A percentile compares a stretch with the other conserved stretches of the same genome.
Evolutionary conservation across 305 asterid genomes (phyloP).

Genomic region (Rubia tinctorum): DNA sequence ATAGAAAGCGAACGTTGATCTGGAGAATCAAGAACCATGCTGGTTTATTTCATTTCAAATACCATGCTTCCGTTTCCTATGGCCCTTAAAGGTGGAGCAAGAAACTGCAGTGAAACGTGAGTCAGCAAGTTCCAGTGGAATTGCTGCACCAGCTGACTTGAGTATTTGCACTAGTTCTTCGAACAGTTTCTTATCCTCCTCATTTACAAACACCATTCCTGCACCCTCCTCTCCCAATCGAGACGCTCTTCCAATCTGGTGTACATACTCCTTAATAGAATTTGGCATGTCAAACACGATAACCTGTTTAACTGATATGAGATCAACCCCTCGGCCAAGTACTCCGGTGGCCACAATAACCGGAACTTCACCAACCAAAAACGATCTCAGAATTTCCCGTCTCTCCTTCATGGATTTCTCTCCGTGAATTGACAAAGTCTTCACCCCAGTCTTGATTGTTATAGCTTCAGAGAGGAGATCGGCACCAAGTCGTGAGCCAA

Average conservation of each 20-base stretch:
- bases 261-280: conserved; percentile 85
- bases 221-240: conserved; percentile 84
- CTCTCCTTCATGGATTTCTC: conserved; percentile 95
- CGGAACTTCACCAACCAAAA: conserved; percentile 69
- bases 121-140: conserved; percentile 76
- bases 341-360: conserved; percentile 89
- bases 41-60: neutral
- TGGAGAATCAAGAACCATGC: conserved; percentile 15
- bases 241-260: conserved; percentile 93
- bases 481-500: conserved; percentile 83
- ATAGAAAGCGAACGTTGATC: conserved; percentile 43
- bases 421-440: conserved; percentile 77
- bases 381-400: conserved; percentile 62
- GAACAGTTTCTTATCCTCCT: conserved; percentile 71
- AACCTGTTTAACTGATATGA: conserved; percentile 72
- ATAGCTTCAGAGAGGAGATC: conserved; percentile 87
- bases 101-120: conserved; percentile 37
- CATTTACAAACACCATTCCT: conserved; percentile 71
- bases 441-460: conserved; percentile 56
- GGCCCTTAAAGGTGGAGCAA: conserved; percentile 34
- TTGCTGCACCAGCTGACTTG: conserved; percentile 66
- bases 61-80: conserved; percentile 61
- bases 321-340: conserved; percentile 83
- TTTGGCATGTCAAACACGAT: conserved; percentile 91
- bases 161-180: conserved; percentile 60